These are phyloP conservation scores for Globisporangium abappressorium DNA, from an alignment of 352 stramenopile genomes.

Conservation along the genomic window DNA sequence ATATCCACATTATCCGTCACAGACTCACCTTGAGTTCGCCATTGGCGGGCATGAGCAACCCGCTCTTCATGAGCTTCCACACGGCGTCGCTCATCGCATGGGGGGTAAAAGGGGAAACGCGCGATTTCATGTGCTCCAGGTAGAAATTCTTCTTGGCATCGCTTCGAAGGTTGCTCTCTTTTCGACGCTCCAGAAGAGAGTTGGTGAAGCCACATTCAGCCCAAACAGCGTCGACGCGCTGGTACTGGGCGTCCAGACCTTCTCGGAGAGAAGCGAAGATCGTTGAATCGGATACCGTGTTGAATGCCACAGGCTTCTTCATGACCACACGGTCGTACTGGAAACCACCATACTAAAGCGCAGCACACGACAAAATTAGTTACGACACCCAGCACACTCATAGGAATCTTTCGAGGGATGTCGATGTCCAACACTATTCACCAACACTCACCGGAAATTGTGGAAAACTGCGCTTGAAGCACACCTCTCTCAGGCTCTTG, in stretches of 20 bases:
- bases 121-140: background rate
- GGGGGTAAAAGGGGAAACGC: background rate
- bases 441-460: background rate
- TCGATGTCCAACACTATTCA: too few species aligned
- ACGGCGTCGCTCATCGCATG: background rate
- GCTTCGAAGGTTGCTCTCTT: background rate
- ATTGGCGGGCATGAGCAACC: background rate
- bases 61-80: background rate
- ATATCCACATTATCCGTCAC: background rate
- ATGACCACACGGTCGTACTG: background rate
- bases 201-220: slow-evolving; percentile 17
- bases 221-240: slow-evolving; percentile 19
- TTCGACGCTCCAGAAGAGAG: background rate
- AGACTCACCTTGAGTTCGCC: background rate
- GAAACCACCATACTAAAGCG: background rate
- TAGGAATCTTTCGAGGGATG: too few species aligned
- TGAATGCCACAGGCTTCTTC: background rate
- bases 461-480: background rate
- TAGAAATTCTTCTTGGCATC: background rate
- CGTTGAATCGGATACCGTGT: background rate
- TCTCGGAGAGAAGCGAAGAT: slow-evolving; percentile 29
- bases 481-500: background rate
- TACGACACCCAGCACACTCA: background rate
- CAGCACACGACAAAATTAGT: background rate
- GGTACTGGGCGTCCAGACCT: slow-evolving; percentile 24